phyloP scores from a whole-genome alignment of 108 stramenopile species.

The Skeletonema grethae region DNA sequence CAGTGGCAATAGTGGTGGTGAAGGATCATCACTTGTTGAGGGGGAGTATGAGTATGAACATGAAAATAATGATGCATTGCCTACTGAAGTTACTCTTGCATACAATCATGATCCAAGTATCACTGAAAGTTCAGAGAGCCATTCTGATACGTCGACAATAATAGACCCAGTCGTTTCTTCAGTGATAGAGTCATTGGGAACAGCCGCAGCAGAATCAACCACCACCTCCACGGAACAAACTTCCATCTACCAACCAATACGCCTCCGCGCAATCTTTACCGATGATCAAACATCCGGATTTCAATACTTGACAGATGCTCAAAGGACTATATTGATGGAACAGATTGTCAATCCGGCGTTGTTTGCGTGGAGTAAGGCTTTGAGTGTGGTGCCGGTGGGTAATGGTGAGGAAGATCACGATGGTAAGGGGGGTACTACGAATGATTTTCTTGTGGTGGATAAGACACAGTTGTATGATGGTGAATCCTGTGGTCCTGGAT shows the following conservation, averaged over 20 bases:
- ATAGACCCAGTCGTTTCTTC: neutral
- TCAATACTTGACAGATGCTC: conserved; percentile 41
- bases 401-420: neutral
- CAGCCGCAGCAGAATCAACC: neutral
- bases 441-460: conserved; percentile 70
- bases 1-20: neutral
- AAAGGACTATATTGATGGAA: conserved; percentile 62
- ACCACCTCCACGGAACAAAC: neutral
- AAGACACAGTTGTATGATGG: conserved; percentile 66
- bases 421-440: neutral
- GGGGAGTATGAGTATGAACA: no score
- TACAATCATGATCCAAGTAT: no score
- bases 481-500: conserved; percentile 74
- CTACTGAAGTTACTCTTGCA: no score
- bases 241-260: conserved; percentile 65
- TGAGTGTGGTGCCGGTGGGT: conserved; percentile 74
- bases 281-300: conserved; percentile 59
- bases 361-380: conserved; percentile 76
- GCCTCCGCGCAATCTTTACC: conserved; percentile 69
- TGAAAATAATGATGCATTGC: no score
- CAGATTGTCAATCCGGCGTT: conserved; percentile 77
- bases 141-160: neutral
- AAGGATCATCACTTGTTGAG: neutral
- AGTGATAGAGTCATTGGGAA: neutral
- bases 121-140: neutral